Conservation (phyloP, 352 stramenopile species). For the Paralagenidium karlingii region DNA sequence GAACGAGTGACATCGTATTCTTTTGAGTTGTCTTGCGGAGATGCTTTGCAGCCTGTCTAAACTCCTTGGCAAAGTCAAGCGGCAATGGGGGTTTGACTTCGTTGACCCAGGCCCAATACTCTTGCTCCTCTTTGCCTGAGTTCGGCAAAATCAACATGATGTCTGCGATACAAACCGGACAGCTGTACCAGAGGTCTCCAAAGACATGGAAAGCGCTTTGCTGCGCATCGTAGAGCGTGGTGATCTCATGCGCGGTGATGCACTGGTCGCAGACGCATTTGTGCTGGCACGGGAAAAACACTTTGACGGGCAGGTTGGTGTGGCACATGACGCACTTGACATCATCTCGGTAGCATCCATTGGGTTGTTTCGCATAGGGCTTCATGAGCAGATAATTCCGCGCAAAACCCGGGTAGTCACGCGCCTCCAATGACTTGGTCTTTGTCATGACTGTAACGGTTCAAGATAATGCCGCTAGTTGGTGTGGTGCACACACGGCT, state of each 20-base stretch:
- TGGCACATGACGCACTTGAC: conserved; percentile 35
- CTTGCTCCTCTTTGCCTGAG: conserved; percentile 32
- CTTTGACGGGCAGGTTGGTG: conserved; percentile 10
- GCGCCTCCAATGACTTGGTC: too few relatives aligned
- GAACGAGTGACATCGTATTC: too few relatives aligned
- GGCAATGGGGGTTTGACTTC: conserved; percentile 32
- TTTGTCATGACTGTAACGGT: too few relatives aligned
- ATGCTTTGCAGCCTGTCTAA: conserved; percentile 18
- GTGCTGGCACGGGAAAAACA: conserved; percentile 61
- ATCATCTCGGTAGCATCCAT: conserved; percentile 22
- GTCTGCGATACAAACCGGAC: conserved; percentile 44
- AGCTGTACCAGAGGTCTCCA: conserved; percentile 15
- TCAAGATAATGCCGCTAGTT: too few relatives aligned
- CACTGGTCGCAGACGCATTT: conserved; percentile 47
- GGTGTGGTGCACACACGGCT: too few relatives aligned
- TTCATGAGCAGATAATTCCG: too few relatives aligned
- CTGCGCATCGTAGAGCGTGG: too few relatives aligned
- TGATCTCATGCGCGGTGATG: conserved; percentile 26
- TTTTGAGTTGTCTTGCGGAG: too few relatives aligned
- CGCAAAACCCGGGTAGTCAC: too few relatives aligned
- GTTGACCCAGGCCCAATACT: conserved; percentile 50
- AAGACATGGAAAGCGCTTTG: not conserved
- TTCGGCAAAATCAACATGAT: conserved; percentile 47
- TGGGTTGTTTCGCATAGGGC: conserved; percentile 29
- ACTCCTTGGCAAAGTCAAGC: conserved; percentile 25